Evolutionary conservation across 306 rosid species (phyloP), one percentile per base, ranked within the genome.

Genomic region (Lathyrus oleraceus): DNA sequence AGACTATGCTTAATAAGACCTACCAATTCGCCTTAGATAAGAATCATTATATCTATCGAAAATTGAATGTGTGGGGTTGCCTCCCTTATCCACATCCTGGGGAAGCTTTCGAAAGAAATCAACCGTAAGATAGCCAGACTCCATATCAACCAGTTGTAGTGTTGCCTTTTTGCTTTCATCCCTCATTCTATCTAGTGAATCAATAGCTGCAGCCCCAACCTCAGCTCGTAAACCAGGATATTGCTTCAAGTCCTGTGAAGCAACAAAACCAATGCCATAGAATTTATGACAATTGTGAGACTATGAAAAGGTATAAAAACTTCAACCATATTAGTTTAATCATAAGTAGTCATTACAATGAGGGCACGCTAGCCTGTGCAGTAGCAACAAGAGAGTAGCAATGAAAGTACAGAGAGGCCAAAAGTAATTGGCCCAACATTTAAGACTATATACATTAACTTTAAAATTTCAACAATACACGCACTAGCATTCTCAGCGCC

Each of bases 81-180:
- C 97, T 17, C 98, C 98, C 90, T 93, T 93, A 49, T 93, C 98
- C 71, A 90, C 81, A 30, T 93, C 96, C 72, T 93, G 98, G 72
- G 98, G 98, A 74, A 93, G 97, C 82, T 87, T 90, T 63, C 98
- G 83, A 76, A 93, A 93, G 93, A 88, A 93, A 71, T 93, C 98
- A 74, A 90, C 97, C 0, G 96, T 93, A 76, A 93, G 85, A 84
- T 93, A 93, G 72, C 98, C 82, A 69, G 81, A 69, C 71, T 93
- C 97, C 97, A 93, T 93, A 69, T 93, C 98, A 39, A 93, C 98
- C 54, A 93, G 87, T 77, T 68, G 85, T 7, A 93, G 88, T 0
- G 98, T 79, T 42, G 98, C 98, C 70, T 85, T 93, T 84, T 88
- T 93, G 84, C 98, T 93, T 73, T 90, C 96, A 0, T 88, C 97